Evolutionary conservation across 352 stramenopile species (phyloP).

Genomic region (Phytopythium sindhum): DNA sequence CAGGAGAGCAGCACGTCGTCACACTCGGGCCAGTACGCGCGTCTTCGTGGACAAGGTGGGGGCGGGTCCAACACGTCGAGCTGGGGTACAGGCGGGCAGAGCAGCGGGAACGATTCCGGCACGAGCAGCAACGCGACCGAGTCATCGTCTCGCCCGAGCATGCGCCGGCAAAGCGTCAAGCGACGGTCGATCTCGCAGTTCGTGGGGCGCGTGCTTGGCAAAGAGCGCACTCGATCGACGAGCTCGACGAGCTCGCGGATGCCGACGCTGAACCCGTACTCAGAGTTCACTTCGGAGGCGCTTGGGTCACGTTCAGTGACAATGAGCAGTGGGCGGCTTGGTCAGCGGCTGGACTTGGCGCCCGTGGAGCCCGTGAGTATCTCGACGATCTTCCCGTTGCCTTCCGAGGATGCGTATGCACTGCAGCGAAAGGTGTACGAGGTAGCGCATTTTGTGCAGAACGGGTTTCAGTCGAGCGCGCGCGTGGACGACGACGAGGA

Average conservation of each 20-base stretch:
- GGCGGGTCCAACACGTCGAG: constrained; percentile 30
- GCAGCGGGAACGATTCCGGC: constrained; percentile 29
- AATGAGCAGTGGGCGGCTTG: constrained; percentile 29
- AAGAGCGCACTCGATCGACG: constrained; percentile 27
- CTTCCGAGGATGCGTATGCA: constrained; percentile 65
- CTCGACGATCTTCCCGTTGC: constrained; percentile 72
- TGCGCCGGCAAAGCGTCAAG: constrained; percentile 16
- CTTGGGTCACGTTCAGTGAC: constrained; percentile 17
- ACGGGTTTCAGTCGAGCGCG: constrained; percentile 63
- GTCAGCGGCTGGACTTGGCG: constrained; percentile 35
- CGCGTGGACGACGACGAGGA: constrained; percentile 59
- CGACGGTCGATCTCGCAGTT: constrained; percentile 28
- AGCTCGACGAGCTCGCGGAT: constrained; percentile 22
- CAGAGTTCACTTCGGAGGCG: constrained; percentile 25
- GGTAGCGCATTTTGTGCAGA: constrained; percentile 65
- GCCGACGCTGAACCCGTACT: constrained; percentile 31
- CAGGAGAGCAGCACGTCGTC: constrained; percentile 18
- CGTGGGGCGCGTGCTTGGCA: constrained; percentile 31
- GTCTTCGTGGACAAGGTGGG: constrained; percentile 20
- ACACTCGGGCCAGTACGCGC: constrained; percentile 5
- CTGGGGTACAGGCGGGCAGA: constrained; percentile 13
- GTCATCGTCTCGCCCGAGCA: constrained; percentile 30
- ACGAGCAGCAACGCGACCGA: constrained; percentile 29
- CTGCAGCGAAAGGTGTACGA: constrained; percentile 76
- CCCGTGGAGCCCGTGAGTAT: constrained; percentile 63